These are phyloP conservation scores for Neurospora discreta DNA, from an alignment of 495 filamentous ascomycete genomes.

Conservation along the genomic window DNA sequence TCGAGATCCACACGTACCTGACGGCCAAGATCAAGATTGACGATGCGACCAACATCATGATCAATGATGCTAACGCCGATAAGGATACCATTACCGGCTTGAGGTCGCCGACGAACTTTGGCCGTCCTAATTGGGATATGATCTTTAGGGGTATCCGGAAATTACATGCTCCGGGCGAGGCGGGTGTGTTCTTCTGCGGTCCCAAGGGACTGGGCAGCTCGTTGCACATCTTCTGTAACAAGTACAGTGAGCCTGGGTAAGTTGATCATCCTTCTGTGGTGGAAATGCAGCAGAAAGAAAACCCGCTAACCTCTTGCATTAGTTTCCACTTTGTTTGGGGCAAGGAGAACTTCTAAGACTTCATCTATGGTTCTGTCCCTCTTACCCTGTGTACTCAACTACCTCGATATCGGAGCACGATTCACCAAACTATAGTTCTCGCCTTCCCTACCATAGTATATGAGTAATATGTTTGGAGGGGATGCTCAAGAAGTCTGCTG, in stretches of 20 bases:
- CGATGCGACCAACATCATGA: constrained; percentile 75
- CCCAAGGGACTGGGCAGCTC: constrained; percentile 58
- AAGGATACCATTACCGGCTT: constrained; percentile 68
- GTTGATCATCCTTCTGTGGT: constrained; percentile 10
- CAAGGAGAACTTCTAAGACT: constrained; percentile 65
- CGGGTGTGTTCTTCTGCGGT: constrained; percentile 72
- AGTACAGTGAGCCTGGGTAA: constrained; percentile 62
- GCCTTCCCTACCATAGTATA: not conserved
- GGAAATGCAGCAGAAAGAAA: not conserved
- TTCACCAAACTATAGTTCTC: not conserved
- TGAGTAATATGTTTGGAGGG: not conserved
- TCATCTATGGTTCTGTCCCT: not conserved
- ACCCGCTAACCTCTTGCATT: not conserved
- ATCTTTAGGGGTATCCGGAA: constrained; percentile 65
- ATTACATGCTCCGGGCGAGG: constrained; percentile 59
- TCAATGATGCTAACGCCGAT: constrained; percentile 70
- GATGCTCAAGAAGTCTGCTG: not conserved
- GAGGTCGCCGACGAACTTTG: constrained; percentile 65
- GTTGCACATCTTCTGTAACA: constrained; percentile 66
- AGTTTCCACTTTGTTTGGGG: constrained; percentile 57
- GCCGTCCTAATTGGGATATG: constrained; percentile 71
- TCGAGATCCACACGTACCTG: constrained; percentile 69
- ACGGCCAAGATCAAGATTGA: constrained; percentile 69
- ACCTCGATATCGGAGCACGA: not conserved
- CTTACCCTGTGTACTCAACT: not conserved